phyloP scores from a whole-genome alignment of 257 asterid genomes.

The Agastache rugosa region DNA sequence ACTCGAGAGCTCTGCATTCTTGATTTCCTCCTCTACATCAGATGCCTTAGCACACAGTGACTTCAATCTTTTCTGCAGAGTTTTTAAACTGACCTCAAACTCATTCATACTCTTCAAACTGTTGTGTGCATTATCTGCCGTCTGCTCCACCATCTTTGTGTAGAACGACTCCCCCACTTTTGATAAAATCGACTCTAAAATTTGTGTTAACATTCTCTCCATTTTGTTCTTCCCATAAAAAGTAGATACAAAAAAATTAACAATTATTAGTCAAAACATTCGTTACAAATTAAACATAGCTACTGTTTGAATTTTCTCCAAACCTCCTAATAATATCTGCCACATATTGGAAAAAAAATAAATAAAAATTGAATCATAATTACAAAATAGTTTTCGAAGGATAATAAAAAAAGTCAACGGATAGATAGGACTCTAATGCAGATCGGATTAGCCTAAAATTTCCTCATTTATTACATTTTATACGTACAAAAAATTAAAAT shows the following conservation, averaged over 20 bases:
- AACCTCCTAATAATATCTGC: neutral
- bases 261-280: neutral
- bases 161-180: neutral
- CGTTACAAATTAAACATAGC: no score
- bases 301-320: no score
- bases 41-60: neutral
- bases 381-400: no score
- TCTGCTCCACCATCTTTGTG: neutral
- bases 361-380: neutral
- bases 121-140: slow-evolving; percentile 2
- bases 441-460: neutral
- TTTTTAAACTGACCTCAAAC: neutral
- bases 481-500: neutral
- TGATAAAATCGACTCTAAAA: neutral
- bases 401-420: neutral
- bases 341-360: neutral
- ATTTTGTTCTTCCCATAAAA: neutral
- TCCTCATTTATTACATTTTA: neutral
- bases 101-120: neutral
- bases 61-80: neutral
- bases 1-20: neutral
- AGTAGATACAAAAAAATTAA: neutral
- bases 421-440: neutral
- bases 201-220: neutral
- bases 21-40: slow-evolving; percentile 12